These are phyloP conservation scores for Climacium dendroides DNA, from an alignment of 225 moss, liverwort and hornwort species.

Conservation along the genomic window DNA sequence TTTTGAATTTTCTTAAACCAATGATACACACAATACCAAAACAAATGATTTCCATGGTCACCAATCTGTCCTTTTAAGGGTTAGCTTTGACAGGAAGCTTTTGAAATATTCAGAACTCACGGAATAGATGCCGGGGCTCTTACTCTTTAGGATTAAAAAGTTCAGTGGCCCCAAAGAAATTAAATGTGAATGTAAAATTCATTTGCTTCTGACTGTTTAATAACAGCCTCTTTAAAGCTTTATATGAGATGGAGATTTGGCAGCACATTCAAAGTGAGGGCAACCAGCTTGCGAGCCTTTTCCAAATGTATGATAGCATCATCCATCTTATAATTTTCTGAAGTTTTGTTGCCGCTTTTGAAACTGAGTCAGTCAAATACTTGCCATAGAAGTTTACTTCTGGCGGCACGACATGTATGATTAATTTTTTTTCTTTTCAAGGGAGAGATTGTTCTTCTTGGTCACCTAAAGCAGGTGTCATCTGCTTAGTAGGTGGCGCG, in stretches of 20 bases:
- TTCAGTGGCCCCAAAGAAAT: neutral
- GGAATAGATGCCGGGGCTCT: neutral
- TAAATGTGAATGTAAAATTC: neutral
- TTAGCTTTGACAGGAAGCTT: neutral
- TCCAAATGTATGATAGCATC: neutral
- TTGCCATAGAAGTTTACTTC: neutral
- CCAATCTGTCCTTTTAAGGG: no score
- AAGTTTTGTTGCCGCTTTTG: neutral
- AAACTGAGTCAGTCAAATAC: neutral
- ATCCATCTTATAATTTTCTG: neutral
- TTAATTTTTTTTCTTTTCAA: neutral
- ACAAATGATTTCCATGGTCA: no score
- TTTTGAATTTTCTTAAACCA: no score
- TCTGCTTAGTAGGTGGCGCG: no score
- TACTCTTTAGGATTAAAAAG: neutral
- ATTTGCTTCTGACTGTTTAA: neutral
- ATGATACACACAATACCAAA: no score
- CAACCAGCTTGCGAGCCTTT: rapidly evolving
- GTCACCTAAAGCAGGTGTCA: neutral
- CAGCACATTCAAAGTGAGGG: neutral
- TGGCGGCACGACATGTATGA: rapidly evolving
- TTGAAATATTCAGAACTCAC: neutral
- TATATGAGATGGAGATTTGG: neutral
- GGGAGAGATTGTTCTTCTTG: neutral
- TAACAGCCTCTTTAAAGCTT: no score